Evolutionary conservation across 139 green algal genomes (phyloP), one percentile per base, ranked within the genome.

Genomic region (Coelastrella sp.): DNA sequence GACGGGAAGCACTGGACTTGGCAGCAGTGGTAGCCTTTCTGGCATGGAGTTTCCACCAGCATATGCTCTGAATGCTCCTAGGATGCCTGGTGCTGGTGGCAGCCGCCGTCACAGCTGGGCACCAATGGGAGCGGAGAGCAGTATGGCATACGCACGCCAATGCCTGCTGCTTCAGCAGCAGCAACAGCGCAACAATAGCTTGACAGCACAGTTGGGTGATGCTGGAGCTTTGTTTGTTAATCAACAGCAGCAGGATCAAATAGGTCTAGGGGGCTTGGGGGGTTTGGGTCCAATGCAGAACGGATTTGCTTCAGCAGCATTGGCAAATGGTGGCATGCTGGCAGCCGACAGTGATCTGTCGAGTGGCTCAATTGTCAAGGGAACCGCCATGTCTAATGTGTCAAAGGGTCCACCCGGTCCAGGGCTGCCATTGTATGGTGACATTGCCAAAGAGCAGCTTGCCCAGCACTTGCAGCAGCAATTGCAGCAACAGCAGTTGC

Each of bases 381-480:
- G 35, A 49, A 49, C 35, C 35, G 35, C 35, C 35, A 49, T 49
- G 35, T 49, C 56, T 6, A n/a, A n/a, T n/a, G 10, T 84, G 17
- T 24, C 19, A 11, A 12, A 19, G 10, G 76, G 76, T 20, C 14
- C 12, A 10, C 60, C 60, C 8, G 19, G 59, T 20, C 65, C 82
- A 35, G 63, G 17, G 61, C 22, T 87, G 65, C 82, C 82, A 20
- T 6, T 87, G 15, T 87, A 87, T 65, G 65, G 63, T 70, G 82
- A 78, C 22, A 24, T 87, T 17, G 27, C 63, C 6, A 78, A 89
- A 22, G 65, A 82, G 49, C 85, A 89, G 68, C 85, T 89, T 15
- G 57, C 85, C 15, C 85, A 82, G 72, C 85, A 89, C 19, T 22
- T 82, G 85, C 85, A 89, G 72, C 85, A 89, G 72, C 85, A 89